Base-by-base conservation (phyloP, 106 monocot species). In the Vanilla planifolia region DNA sequence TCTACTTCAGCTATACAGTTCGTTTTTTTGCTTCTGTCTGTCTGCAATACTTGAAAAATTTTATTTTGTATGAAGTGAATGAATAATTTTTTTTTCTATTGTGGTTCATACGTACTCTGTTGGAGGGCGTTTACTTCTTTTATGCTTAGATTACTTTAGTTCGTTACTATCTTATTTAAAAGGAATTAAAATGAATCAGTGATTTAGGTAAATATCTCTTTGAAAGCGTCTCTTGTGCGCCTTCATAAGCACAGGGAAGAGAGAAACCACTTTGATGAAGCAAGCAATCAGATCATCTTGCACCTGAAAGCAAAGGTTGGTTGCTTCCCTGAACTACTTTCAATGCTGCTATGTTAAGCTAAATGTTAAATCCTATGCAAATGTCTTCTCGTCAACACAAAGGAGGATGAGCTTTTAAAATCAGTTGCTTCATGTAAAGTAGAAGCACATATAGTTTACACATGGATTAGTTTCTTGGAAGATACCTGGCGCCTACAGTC, bases 371-470 rank as follows among this genome's bases (percentile, higher is more conserved):
- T 29, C 39, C 32, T 51, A 33, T 13, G 24, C 2, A 19, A 28
- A 60, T 62, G 10, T 16, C 24, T 6, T 66, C 20, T 55, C 35
- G 44, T 46, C 15, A 37, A 36, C 27, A 41, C 24, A 28, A 45
- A 96, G 95, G 95, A 96, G 65, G 84, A 90, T 76, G 95, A 96
- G 41, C 86, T 96, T 66, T 78, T 76, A 62, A 90, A 55, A 78
- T 86, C 90, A 59, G 55, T 90, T 63, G 78, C 75, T 72, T 90
- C 80, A 60, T 86, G 78, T 67, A 86, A 90, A 84, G 69, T 87
- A 47, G 94, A 95, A 78, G 60, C 75, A 55, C 71, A 73, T 70
- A 69, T 75, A 57, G 78, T 95, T 39, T 51, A 61, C 10, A 78
- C 74, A 58, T 95, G 94, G 89, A 89, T 95, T 61, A 75, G 67